phyloP scores from a whole-genome alignment of 1,284 basidiomycete genomes.

The Albatrellus sp. region DNA sequence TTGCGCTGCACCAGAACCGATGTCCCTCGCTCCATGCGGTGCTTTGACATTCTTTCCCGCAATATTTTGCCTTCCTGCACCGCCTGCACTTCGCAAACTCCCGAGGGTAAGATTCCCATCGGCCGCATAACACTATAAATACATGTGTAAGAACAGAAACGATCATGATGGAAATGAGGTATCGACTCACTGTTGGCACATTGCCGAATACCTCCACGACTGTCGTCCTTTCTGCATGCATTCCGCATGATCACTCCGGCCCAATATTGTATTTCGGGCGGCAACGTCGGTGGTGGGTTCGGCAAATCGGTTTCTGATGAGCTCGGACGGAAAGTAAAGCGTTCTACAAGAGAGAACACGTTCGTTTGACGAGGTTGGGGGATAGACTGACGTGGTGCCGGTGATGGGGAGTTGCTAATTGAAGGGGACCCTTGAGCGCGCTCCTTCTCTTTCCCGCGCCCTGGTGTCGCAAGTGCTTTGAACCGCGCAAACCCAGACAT shows the following conservation, averaged over 20 bases:
- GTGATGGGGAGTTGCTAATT: conserved; percentile 1
- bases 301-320: conserved; percentile 65
- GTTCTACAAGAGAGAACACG: conserved; percentile 91
- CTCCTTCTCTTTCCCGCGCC: conserved; percentile 23
- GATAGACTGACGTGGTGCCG: conserved; percentile 15
- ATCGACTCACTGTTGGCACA: conserved; percentile 82
- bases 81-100: conserved; percentile 97
- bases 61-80: conserved; percentile 97
- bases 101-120: conserved; percentile 87
- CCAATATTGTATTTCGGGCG: conserved; percentile 96
- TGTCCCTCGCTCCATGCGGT: conserved; percentile 97
- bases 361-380: conserved; percentile 49
- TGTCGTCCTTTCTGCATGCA: conserved; percentile 95
- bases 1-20: conserved; percentile 77
- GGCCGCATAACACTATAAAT: conserved; percentile 75
- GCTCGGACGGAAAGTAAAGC: conserved; percentile 89
- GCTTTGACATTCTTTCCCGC: conserved; percentile 95
- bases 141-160: background rate
- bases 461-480: conserved; percentile 17
- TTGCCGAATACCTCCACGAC: conserved; percentile 85
- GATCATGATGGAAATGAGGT: conserved; percentile 2
- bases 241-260: conserved; percentile 99
- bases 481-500: conserved; percentile 11
- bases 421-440: conserved; percentile 14
- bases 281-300: conserved; percentile 61